Percentiles rank a stretch among this genome's conserved stretches.
These are phyloP conservation scores for Kwoniella bestiolae DNA, from an alignment of 768 basidiomycete species.

Conservation along the genomic window DNA sequence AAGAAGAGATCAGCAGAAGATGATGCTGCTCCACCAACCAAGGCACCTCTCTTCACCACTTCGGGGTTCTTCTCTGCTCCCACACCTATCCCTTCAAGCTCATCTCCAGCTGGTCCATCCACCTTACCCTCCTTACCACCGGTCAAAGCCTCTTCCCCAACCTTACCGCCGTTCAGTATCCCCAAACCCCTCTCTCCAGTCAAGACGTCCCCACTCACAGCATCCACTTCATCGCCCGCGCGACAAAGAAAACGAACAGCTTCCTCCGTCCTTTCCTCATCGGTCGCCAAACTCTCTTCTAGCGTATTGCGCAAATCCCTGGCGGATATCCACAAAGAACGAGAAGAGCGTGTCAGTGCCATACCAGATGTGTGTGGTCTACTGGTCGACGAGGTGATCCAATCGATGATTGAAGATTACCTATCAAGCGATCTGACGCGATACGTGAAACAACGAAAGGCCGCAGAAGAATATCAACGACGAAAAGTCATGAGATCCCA, in stretches of 20 bases:
- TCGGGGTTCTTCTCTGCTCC: slow-evolving; percentile 10
- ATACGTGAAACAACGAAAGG: slow-evolving; percentile 29
- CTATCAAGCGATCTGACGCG: slow-evolving; percentile 22
- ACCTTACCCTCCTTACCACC: background rate
- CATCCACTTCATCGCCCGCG: slow-evolving; percentile 6
- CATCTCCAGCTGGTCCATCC: background rate
- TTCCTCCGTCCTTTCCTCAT: slow-evolving; percentile 7
- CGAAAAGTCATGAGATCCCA: slow-evolving; percentile 23
- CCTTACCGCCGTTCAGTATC: slow-evolving; percentile 20
- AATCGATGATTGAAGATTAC: slow-evolving; percentile 18
- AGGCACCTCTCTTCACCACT: slow-evolving; percentile 17
- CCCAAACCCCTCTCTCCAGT: slow-evolving; percentile 12
- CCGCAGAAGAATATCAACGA: slow-evolving; percentile 26
- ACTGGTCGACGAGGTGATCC: slow-evolving; percentile 35
- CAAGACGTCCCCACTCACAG: background rate
- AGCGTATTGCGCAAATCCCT: slow-evolving; percentile 14
- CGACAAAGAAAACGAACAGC: slow-evolving; percentile 14
- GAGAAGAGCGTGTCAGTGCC: background rate
- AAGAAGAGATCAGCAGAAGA: background rate
- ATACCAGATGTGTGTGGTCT: slow-evolving; percentile 19
- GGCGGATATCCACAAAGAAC: slow-evolving; percentile 4
- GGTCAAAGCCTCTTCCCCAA: slow-evolving; percentile 2
- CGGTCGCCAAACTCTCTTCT: slow-evolving; percentile 2
- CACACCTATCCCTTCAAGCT: background rate
- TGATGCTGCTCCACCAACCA: background rate